These are phyloP conservation scores for Macadamia integrifolia DNA, from an alignment of 164 flowering plant genomes.

Conservation along the genomic window DNA sequence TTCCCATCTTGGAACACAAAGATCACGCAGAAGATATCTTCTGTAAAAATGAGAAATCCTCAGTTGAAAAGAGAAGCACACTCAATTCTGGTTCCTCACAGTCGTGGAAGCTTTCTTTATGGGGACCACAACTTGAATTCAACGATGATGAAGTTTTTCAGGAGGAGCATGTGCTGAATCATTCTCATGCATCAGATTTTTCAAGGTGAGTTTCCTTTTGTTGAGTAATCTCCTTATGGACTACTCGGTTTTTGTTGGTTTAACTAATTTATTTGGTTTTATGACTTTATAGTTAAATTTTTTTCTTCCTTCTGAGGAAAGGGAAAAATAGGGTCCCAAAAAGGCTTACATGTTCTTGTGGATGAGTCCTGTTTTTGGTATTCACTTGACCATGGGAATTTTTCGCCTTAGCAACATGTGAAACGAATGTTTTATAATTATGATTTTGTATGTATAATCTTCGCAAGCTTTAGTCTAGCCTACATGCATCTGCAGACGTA, in stretches of 20 bases:
- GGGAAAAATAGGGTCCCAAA: too few species aligned
- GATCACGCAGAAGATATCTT: slow-evolving; percentile 2
- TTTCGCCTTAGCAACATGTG: too few species aligned
- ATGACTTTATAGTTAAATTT: background rate
- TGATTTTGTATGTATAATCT: too few species aligned
- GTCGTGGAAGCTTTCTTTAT: slow-evolving; percentile 34
- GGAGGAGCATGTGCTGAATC: slow-evolving; percentile 30
- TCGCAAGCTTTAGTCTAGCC: too few species aligned
- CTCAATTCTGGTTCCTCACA: slow-evolving; percentile 19
- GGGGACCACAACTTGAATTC: slow-evolving; percentile 17
- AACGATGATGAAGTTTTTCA: slow-evolving; percentile 16
- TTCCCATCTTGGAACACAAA: slow-evolving; percentile 8
- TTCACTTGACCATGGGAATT: too few species aligned
- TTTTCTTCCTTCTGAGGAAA: background rate
- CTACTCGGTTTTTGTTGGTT: too few species aligned
- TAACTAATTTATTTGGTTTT: background rate
- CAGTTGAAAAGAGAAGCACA: background rate
- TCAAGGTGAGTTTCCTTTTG: slow-evolving; percentile 28
- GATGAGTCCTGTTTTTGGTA: too few species aligned
- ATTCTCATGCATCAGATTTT: slow-evolving; percentile 43
- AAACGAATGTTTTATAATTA: too few species aligned
- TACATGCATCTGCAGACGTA: too few species aligned
- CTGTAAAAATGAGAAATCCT: slow-evolving; percentile 4
- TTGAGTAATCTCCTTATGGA: too few species aligned
- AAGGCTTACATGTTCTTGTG: too few species aligned